Evolutionary conservation across 805 yeast species (phyloP).

Genomic region (Tetrapisispora arboricola): DNA sequence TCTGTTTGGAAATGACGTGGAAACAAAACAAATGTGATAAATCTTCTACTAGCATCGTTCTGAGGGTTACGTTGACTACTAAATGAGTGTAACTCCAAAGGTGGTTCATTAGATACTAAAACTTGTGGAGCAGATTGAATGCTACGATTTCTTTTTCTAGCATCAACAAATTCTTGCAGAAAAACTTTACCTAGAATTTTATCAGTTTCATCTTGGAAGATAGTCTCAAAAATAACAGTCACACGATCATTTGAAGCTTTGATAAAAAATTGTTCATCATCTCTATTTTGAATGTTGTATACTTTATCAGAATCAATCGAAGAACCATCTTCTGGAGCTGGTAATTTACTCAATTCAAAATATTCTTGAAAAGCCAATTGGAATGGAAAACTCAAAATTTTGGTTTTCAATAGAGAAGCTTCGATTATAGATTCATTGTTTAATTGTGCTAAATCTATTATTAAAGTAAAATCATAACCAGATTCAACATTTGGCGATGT

Average conservation of each 20-base stretch:
- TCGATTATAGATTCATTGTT: slow-evolving; percentile 46
- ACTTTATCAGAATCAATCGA: slow-evolving; percentile 20
- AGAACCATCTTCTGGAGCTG: slow-evolving; percentile 19
- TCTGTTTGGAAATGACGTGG: slow-evolving; percentile 79
- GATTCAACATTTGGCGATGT: slow-evolving; percentile 36
- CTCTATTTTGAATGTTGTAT: slow-evolving; percentile 65
- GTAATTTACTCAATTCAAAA: slow-evolving; percentile 44
- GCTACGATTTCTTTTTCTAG: slow-evolving; percentile 83
- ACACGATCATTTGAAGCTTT: slow-evolving; percentile 93
- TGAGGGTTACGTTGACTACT: background rate
- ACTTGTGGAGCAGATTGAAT: slow-evolving; percentile 99
- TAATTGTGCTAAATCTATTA: slow-evolving; percentile 53
- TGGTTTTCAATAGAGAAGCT: slow-evolving; percentile 69
- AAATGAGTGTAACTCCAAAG: slow-evolving; percentile 56
- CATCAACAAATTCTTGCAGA: slow-evolving; percentile 89
- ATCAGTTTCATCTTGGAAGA: slow-evolving; percentile 95
- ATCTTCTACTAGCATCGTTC: slow-evolving; percentile 31
- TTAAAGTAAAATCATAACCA: slow-evolving; percentile 74
- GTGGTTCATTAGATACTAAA: slow-evolving; percentile 87
- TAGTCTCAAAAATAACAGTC: slow-evolving; percentile 89
- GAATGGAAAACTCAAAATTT: slow-evolving; percentile 88
- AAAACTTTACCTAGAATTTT: slow-evolving; percentile 82
- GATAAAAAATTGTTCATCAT: slow-evolving; percentile 82
- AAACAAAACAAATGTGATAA: slow-evolving; percentile 63
- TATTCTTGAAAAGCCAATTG: slow-evolving; percentile 75